Percentiles rank a stretch among this genome's conserved stretches.
Evolutionary conservation across 2,329 filamentous ascomycete genomes (phyloP).

Genomic region (Calonectria pauciramosa): DNA sequence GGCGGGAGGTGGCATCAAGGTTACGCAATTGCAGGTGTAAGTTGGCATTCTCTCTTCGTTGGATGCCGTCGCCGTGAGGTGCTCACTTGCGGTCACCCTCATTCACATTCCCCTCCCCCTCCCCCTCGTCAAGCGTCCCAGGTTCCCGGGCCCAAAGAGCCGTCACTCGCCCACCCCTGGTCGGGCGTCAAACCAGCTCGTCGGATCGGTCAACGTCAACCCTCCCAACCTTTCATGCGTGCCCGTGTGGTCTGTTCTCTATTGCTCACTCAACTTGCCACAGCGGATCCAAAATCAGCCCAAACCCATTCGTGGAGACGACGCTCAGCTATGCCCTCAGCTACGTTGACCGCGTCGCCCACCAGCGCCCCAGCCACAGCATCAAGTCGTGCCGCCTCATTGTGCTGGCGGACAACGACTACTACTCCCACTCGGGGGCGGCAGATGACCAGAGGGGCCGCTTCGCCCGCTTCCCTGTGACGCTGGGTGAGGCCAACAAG

Average conservation of each 20-base stretch:
- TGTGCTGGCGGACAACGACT: conserved; percentile 95
- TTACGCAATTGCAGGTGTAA: conserved; percentile 85
- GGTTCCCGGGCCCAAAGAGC: background rate
- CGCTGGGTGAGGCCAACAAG: conserved; percentile 87
- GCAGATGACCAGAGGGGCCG: conserved; percentile 54
- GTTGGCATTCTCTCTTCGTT: conserved; percentile 52
- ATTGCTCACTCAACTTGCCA: conserved; percentile 35
- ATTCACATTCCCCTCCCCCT: background rate
- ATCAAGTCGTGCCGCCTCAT: conserved; percentile 81
- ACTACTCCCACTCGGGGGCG: conserved; percentile 79
- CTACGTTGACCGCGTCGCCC: conserved; percentile 72
- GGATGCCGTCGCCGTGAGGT: background rate
- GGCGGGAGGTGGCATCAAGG: conserved; percentile 82
- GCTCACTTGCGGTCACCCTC: background rate
- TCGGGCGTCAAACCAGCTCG: conserved; percentile 7
- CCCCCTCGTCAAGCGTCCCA: background rate
- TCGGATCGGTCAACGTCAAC: conserved; percentile 8
- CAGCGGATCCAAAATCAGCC: conserved; percentile 60
- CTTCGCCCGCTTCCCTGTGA: conserved; percentile 84
- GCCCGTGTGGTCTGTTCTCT: background rate
- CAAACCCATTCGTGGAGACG: conserved; percentile 93
- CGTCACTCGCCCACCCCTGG: conserved; percentile 9
- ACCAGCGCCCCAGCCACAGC: conserved; percentile 55
- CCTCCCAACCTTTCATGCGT: background rate
- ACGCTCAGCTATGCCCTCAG: conserved; percentile 89